A percentile compares a stretch with the other conserved stretches of the same genome.
These are phyloP conservation scores for Cercophora samala DNA, from an alignment of 495 filamentous ascomycete genomes.

Conservation along the genomic window DNA sequence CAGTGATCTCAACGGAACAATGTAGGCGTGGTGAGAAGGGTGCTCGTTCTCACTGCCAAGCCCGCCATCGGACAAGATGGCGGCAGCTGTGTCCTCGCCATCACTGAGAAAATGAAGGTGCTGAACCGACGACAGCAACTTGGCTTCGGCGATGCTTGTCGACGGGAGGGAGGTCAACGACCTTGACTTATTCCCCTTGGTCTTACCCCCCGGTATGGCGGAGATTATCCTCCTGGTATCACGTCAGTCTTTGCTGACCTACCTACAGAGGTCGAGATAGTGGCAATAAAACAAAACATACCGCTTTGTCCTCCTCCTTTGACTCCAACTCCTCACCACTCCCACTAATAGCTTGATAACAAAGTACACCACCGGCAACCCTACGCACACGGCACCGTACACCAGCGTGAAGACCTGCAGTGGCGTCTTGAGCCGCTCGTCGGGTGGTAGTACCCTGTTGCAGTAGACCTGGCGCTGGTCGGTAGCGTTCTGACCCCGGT, in stretches of 20 bases:
- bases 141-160: not conserved
- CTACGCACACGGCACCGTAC: conserved; percentile 18
- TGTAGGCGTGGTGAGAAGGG: not conserved
- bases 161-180: not conserved
- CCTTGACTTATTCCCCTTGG: not conserved
- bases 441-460: conserved; percentile 23
- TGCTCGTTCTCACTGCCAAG: not conserved
- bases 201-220: not conserved
- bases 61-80: not conserved
- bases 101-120: not conserved
- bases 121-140: not conserved
- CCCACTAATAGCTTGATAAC: not conserved
- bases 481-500: not conserved
- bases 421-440: conserved; percentile 17
- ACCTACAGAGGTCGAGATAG: too few relatives aligned
- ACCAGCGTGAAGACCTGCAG: conserved; percentile 23
- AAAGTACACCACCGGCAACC: conserved; percentile 13
- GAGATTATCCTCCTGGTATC: not conserved
- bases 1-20: not conserved
- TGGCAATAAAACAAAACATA: not conserved
- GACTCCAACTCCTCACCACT: not conserved
- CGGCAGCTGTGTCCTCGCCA: not conserved
- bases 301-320: not conserved
- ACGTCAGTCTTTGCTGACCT: too few relatives aligned
- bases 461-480: conserved; percentile 24